These are phyloP conservation scores for Xanthoceras sorbifolium DNA, from an alignment of 345 rosid species.

Conservation along the genomic window DNA sequence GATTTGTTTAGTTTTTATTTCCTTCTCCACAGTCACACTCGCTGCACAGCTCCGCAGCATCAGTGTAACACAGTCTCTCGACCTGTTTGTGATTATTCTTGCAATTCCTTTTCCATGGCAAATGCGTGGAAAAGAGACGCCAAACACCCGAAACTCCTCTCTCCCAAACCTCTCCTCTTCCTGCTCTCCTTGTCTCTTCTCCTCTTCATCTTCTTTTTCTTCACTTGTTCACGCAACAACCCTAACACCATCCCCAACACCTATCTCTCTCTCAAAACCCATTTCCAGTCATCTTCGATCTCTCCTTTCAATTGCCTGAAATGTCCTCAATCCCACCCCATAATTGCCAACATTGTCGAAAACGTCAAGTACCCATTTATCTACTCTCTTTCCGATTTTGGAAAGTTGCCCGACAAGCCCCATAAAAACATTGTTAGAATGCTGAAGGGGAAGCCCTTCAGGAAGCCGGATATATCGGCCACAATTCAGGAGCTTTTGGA, in stretches of 20 bases:
- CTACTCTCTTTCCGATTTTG: conserved; percentile 85
- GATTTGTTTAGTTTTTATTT: no score
- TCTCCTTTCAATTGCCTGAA: conserved; percentile 67
- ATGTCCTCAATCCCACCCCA: conserved; percentile 82
- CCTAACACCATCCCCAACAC: conserved; percentile 25
- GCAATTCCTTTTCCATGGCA: conserved; percentile 46
- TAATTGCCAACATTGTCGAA: conserved; percentile 83
- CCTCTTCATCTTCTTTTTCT: conserved; percentile 48
- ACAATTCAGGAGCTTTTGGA: conserved; percentile 78
- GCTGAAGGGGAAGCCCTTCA: conserved; percentile 86
- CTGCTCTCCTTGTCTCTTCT: conserved; percentile 48
- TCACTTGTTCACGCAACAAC: conserved; percentile 30
- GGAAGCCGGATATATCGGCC: conserved; percentile 86
- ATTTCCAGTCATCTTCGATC: conserved; percentile 37
- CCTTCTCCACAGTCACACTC: no score
- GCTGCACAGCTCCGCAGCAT: no score
- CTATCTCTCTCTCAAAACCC: conserved; percentile 22
- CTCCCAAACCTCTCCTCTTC: conserved; percentile 50
- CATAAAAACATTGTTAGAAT: conserved; percentile 91
- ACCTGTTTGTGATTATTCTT: background rate
- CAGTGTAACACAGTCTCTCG: background rate
- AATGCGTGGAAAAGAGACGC: conserved; percentile 72
- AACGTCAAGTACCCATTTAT: conserved; percentile 77
- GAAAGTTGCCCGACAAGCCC: conserved; percentile 85
- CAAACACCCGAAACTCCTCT: conserved; percentile 49